phyloP scores from a whole-genome alignment of 345 rosid species.

The Orychophragmus violaceus region DNA sequence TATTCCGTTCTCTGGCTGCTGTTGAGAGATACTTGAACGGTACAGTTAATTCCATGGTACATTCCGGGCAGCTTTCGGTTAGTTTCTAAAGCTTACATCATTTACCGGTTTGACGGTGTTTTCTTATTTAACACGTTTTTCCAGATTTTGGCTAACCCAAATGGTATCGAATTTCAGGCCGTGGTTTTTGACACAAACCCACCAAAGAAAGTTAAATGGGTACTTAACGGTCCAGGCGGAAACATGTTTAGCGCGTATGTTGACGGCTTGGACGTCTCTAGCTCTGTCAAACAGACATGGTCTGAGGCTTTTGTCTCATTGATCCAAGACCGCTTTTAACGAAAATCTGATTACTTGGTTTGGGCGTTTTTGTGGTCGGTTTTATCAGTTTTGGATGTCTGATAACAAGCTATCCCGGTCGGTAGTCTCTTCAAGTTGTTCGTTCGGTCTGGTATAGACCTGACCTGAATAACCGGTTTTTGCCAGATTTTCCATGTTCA shows the following conservation, averaged over 20 bases:
- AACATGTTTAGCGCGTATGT: conserved; percentile 36
- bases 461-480: neutral
- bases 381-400: neutral
- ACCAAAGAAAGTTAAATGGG: conserved; percentile 53
- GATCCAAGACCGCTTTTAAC: conserved; percentile 27
- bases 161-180: neutral
- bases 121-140: neutral
- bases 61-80: neutral
- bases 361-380: neutral
- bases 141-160: neutral
- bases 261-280: conserved; percentile 35
- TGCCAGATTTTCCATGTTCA: neutral
- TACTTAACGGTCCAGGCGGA: conserved; percentile 43
- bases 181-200: conserved; percentile 26
- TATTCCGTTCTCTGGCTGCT: conserved; percentile 45
- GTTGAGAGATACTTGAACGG: conserved; percentile 37
- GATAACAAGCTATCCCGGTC: neutral
- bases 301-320: conserved; percentile 35
- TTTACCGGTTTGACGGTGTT: neutral
- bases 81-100: neutral
- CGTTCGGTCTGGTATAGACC: neutral
- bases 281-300: conserved; percentile 45
- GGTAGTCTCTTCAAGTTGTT: neutral
- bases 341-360: neutral
- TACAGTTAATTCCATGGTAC: conserved; percentile 3